These are phyloP conservation scores for Boletus rubropictus DNA, from an alignment of 768 basidiomycete genomes.

Conservation along the genomic window DNA sequence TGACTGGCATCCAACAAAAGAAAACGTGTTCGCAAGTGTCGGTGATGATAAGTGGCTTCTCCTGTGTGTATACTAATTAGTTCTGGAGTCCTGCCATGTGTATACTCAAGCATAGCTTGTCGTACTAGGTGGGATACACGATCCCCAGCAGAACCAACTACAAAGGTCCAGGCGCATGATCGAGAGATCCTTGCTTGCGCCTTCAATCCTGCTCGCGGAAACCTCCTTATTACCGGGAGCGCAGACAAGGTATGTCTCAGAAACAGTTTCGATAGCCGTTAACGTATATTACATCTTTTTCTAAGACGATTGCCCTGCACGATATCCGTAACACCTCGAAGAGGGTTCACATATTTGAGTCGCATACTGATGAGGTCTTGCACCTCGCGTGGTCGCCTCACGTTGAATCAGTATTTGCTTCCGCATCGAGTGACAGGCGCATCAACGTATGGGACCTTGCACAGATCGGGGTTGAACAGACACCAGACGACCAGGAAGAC, in stretches of 20 bases:
- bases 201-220: slow-evolving; percentile 77
- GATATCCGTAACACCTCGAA: slow-evolving; percentile 73
- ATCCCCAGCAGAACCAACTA: slow-evolving; percentile 58
- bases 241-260: slow-evolving; percentile 71
- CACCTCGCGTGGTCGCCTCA: slow-evolving; percentile 95
- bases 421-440: slow-evolving; percentile 87
- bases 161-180: slow-evolving; percentile 79
- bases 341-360: slow-evolving; percentile 85
- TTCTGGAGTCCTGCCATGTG: background rate
- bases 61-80: slow-evolving; percentile 52
- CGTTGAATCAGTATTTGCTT: slow-evolving; percentile 87
- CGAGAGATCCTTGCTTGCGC: slow-evolving; percentile 87
- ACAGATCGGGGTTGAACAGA: slow-evolving; percentile 91
- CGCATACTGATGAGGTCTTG: slow-evolving; percentile 91
- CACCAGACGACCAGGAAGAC: slow-evolving; percentile 97
- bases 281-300: background rate
- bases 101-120: slow-evolving; percentile 1
- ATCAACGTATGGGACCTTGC: slow-evolving; percentile 94
- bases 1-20: slow-evolving; percentile 84
- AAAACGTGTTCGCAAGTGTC: slow-evolving; percentile 87
- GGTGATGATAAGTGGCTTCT: slow-evolving; percentile 94
- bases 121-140: slow-evolving; percentile 85
- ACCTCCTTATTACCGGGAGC: slow-evolving; percentile 84
- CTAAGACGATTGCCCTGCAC: slow-evolving; percentile 83
- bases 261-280: background rate